These are phyloP conservation scores for Daldinia caldariorum DNA, from an alignment of 495 filamentous ascomycete species.

Conservation along the genomic window DNA sequence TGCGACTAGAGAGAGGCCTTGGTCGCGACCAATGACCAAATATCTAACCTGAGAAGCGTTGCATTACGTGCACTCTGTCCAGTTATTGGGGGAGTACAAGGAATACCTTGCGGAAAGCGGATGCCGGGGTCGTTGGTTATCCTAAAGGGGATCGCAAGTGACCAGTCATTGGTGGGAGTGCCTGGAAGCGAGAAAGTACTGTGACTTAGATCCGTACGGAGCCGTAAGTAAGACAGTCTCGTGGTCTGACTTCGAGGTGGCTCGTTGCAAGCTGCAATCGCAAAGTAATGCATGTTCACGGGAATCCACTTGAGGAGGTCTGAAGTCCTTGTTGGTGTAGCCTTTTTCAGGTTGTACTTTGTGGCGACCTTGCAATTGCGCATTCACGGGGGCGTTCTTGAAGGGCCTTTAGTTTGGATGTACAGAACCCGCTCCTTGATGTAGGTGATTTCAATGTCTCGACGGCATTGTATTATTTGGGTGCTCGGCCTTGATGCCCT, in stretches of 20 bases:
- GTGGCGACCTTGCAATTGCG: conserved; percentile 25
- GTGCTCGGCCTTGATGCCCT: conserved; percentile 7
- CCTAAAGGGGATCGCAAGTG: conserved; percentile 40
- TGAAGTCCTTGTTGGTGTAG: conserved; percentile 28
- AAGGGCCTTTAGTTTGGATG: conserved; percentile 16
- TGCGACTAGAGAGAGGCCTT: background rate
- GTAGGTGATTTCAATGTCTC: conserved; percentile 28
- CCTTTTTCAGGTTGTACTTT: conserved; percentile 30
- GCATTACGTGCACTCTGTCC: conserved; percentile 28
- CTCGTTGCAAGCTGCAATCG: conserved; percentile 21
- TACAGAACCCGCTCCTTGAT: conserved; percentile 12
- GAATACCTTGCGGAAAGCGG: conserved; percentile 40
- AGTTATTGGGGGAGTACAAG: conserved; percentile 33
- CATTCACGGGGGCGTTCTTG: conserved; percentile 20
- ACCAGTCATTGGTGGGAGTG: conserved; percentile 40
- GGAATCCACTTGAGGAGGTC: conserved; percentile 34
- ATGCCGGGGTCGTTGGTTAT: conserved; percentile 39
- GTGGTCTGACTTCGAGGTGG: conserved; percentile 40
- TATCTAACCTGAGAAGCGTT: conserved; percentile 17
- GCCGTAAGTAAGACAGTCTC: conserved; percentile 33
- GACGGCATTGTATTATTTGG: conserved; percentile 30
- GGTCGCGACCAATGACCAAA: conserved; percentile 6
- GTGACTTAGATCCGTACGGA: conserved; percentile 34
- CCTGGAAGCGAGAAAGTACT: conserved; percentile 41
- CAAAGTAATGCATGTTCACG: conserved; percentile 40